Evolutionary conservation across 345 rosid genomes (phyloP).

Genomic region (Lepidium aucheri): DNA sequence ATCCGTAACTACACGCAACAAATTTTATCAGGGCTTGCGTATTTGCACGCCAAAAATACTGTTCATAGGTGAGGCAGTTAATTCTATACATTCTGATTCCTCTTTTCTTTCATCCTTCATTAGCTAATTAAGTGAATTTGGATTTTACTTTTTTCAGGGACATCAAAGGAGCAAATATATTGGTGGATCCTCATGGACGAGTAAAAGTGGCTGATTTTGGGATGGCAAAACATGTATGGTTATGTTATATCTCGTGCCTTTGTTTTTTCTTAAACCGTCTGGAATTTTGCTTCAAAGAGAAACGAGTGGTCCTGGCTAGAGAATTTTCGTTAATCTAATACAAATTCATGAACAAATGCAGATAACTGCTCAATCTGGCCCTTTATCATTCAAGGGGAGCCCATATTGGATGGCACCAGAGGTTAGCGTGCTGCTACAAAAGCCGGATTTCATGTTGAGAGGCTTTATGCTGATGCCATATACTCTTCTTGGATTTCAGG

Average conservation of each 20-base stretch:
- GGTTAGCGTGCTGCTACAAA: constrained; percentile 32
- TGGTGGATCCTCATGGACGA: constrained; percentile 71
- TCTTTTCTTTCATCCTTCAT: not conserved
- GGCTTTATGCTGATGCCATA: constrained; percentile 5
- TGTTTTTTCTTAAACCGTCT: not conserved
- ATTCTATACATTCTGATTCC: not conserved
- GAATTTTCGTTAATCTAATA: constrained; percentile 10
- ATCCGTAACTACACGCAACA: constrained; percentile 75
- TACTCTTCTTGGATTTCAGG: constrained; percentile 33
- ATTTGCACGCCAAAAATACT: constrained; percentile 57
- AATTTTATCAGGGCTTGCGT: constrained; percentile 73
- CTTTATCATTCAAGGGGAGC: constrained; percentile 74
- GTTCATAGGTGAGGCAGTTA: constrained; percentile 52
- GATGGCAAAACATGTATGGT: constrained; percentile 64
- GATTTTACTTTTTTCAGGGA: constrained; percentile 38
- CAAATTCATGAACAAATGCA: constrained; percentile 29
- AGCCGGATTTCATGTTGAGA: not conserved
- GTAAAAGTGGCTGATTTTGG: constrained; percentile 78
- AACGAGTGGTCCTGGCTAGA: not conserved
- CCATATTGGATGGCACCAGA: constrained; percentile 97
- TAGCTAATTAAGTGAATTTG: not conserved
- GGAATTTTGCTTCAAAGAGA: not conserved
- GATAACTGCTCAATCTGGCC: constrained; percentile 80
- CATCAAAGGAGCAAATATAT: constrained; percentile 81
- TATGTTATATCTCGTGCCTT: not conserved